Percentiles rank a stretch among this genome's conserved stretches.
Evolutionary conservation across 2,329 filamentous ascomycete genomes (phyloP).

Genomic region (Claviceps sp.): DNA sequence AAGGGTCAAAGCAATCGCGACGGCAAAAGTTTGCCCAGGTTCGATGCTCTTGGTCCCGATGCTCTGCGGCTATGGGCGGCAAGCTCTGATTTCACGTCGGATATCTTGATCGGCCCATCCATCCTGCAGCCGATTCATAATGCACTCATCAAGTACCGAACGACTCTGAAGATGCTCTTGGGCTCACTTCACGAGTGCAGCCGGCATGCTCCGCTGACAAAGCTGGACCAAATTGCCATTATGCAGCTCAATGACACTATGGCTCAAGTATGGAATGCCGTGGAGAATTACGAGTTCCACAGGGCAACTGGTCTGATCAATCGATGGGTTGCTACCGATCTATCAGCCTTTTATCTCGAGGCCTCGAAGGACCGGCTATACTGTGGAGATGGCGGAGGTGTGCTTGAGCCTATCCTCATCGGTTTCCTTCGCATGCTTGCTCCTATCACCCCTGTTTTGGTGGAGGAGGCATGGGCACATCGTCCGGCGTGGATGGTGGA

Average conservation of each 20-base stretch:
- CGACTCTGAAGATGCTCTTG: constrained; percentile 80
- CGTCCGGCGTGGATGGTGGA: constrained; percentile 51
- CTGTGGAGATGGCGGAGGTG: constrained; percentile 57
- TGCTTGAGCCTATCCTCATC: constrained; percentile 52
- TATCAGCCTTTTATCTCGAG: constrained; percentile 92
- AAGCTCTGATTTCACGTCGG: constrained; percentile 79
- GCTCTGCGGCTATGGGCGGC: constrained; percentile 84
- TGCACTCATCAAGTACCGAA: constrained; percentile 72
- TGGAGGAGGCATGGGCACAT: constrained; percentile 80
- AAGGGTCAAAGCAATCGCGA: constrained; percentile 35
- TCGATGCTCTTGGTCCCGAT: constrained; percentile 71
- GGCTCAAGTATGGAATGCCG: constrained; percentile 49
- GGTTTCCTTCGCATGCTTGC: constrained; percentile 67
- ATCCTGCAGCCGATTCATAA: constrained; percentile 67
- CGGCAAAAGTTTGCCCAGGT: constrained; percentile 19
- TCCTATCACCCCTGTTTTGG: constrained; percentile 68
- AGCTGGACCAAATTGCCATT: constrained; percentile 62
- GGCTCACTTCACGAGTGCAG: constrained; percentile 53
- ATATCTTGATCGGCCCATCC: constrained; percentile 68
- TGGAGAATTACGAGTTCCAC: constrained; percentile 67
- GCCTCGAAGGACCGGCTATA: constrained; percentile 85
- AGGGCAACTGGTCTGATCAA: constrained; percentile 62
- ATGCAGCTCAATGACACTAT: constrained; percentile 58
- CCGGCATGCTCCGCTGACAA: constrained; percentile 36
- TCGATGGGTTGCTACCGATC: constrained; percentile 66